Conservation (phyloP, 2,329 filamentous ascomycete genomes). For the Corynespora cassiicola region DNA sequence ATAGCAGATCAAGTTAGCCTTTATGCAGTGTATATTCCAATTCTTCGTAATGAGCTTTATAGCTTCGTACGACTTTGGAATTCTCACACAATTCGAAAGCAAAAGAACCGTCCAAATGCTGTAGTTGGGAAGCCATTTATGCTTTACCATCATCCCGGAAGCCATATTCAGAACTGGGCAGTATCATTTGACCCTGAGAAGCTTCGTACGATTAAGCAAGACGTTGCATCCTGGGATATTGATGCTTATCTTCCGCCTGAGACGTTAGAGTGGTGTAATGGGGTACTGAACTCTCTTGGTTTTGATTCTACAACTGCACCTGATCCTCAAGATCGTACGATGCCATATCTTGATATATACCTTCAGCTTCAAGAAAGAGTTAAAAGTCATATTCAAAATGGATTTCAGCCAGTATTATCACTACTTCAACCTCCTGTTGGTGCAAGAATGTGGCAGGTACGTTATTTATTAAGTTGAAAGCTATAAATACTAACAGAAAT, state of each 20-base stretch:
- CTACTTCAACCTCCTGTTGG: background rate
- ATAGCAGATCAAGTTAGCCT: background rate
- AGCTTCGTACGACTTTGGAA: conserved; percentile 2
- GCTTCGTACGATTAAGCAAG: conserved; percentile 3
- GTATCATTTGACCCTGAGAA: conserved; percentile 1
- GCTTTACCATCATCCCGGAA: background rate
- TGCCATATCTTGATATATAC: conserved; percentile 1
- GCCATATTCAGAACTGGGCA: background rate
- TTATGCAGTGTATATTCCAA: conserved; percentile 1
- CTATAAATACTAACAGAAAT: background rate
- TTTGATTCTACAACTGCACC: background rate
- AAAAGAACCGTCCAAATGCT: conserved; percentile 1
- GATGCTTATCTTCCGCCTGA: background rate
- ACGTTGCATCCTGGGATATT: background rate
- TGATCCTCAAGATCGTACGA: background rate
- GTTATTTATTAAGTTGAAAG: background rate
- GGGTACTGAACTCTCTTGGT: background rate
- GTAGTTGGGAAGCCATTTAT: conserved; percentile 3
- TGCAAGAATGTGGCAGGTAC: background rate
- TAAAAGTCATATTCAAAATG: background rate
- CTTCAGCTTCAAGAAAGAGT: background rate
- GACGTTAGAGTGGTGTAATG: background rate
- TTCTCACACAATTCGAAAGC: background rate
- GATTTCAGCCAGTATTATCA: background rate
- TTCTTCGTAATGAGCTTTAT: conserved; percentile 1